Percentiles rank a stretch among this genome's conserved stretches.
Evolutionary conservation across 2,329 filamentous ascomycete genomes (phyloP).

Genomic region (Cryphonectria radicalis): DNA sequence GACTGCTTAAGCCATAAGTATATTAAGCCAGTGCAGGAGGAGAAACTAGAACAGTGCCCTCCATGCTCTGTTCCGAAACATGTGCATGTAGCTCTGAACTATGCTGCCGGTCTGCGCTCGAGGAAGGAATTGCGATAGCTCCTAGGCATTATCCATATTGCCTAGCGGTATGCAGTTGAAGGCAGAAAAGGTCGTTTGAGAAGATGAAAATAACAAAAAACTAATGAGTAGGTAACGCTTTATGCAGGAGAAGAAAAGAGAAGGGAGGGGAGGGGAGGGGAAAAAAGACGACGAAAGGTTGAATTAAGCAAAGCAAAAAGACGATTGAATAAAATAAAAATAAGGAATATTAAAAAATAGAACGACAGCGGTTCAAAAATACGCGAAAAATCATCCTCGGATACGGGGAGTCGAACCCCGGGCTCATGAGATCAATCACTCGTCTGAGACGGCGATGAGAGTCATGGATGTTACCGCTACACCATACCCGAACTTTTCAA

Average conservation of each 20-base stretch:
- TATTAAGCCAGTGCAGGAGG: too few relatives aligned
- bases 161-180: neutral
- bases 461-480: slow-evolving; percentile 11
- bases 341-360: neutral
- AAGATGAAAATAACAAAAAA: too few relatives aligned
- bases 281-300: neutral
- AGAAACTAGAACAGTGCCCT: neutral
- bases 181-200: too few relatives aligned
- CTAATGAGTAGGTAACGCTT: too few relatives aligned
- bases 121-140: neutral
- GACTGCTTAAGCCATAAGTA: too few relatives aligned
- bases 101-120: too few relatives aligned
- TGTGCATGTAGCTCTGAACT: too few relatives aligned
- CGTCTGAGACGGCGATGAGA: slow-evolving; percentile 4
- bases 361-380: neutral
- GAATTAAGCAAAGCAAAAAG: neutral
- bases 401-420: slow-evolving; percentile 11
- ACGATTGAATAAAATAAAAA: neutral
- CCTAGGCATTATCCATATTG: too few relatives aligned
- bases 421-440: slow-evolving; percentile 13
- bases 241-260: too few relatives aligned
- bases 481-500: slow-evolving; percentile 5
- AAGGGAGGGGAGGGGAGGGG: neutral
- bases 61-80: neutral
- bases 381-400: neutral